A percentile compares a stretch with the other conserved stretches of the same genome.
These are phyloP conservation scores for Curvularia lunata DNA, from an alignment of 2,329 filamentous ascomycete genomes.

Conservation along the genomic window DNA sequence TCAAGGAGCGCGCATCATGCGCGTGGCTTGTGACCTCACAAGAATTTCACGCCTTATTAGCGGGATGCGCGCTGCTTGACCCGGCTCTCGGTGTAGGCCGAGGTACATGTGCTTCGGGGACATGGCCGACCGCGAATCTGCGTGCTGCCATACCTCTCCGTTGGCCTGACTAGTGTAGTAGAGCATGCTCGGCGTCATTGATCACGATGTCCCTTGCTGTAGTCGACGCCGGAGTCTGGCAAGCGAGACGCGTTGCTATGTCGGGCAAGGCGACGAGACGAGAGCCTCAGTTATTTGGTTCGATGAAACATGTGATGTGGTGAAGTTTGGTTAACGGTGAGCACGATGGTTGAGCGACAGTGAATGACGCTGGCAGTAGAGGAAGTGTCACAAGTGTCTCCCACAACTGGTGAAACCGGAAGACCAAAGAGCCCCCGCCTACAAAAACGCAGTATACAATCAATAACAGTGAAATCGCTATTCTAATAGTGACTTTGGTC, in stretches of 20 bases:
- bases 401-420: no score
- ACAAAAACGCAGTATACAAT: no score
- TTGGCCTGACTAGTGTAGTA: neutral
- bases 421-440: no score
- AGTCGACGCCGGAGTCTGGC: neutral
- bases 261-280: neutral
- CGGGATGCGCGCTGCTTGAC: neutral
- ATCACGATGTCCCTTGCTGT: neutral
- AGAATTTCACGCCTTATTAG: constrained; percentile 2
- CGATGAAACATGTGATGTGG: neutral
- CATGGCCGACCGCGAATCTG: constrained; percentile 1
- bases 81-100: neutral
- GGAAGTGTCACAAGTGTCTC: no score
- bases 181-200: neutral
- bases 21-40: constrained; percentile 11
- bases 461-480: no score
- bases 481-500: no score
- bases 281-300: neutral
- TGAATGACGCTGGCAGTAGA: neutral
- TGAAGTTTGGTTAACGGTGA: neutral
- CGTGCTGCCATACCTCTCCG: neutral
- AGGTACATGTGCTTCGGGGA: constrained; percentile 1
- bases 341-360: neutral
- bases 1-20: constrained; percentile 9
- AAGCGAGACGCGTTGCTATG: neutral